These are phyloP conservation scores for Alternaria ventricosa DNA, from an alignment of 2,329 filamentous ascomycete species.

Conservation along the genomic window DNA sequence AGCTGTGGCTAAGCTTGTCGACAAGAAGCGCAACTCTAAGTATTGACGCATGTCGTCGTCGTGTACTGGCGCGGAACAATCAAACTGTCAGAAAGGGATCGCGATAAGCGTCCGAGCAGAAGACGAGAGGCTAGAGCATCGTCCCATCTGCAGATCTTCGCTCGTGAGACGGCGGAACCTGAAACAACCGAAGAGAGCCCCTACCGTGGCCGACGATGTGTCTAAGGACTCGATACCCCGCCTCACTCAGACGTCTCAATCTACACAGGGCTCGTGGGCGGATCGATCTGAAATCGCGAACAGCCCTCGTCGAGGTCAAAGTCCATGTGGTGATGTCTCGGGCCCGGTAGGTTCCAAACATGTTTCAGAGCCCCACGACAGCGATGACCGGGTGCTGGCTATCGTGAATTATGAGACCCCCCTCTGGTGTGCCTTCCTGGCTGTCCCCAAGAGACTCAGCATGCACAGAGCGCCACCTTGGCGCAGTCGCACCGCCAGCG, in stretches of 20 bases:
- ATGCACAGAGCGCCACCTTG: conserved; percentile 14
- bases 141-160: conserved; percentile 33
- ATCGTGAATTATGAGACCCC: conserved; percentile 14
- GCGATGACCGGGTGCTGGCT: conserved; percentile 2
- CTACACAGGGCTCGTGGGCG: conserved; percentile 13
- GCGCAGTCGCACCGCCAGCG: conserved; percentile 19
- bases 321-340: conserved; percentile 8
- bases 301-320: conserved; percentile 18
- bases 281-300: conserved; percentile 13
- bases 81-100: conserved; percentile 1
- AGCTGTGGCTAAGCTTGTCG: conserved; percentile 4
- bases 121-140: conserved; percentile 21
- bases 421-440: conserved; percentile 16
- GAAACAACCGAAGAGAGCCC: conserved; percentile 38
- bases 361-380: conserved; percentile 19
- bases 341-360: conserved; percentile 17
- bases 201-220: conserved; percentile 20
- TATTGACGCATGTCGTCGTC: neutral
- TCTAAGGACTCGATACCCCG: conserved; percentile 23
- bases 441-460: conserved; percentile 1
- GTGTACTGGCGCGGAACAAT: conserved; percentile 1
- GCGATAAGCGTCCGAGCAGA: conserved; percentile 3
- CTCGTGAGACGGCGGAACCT: conserved; percentile 21
- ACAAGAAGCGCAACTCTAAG: neutral
- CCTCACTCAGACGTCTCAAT: conserved; percentile 25